phyloP scores from a whole-genome alignment of 306 rosid genomes.

The Luffa acutangula region DNA sequence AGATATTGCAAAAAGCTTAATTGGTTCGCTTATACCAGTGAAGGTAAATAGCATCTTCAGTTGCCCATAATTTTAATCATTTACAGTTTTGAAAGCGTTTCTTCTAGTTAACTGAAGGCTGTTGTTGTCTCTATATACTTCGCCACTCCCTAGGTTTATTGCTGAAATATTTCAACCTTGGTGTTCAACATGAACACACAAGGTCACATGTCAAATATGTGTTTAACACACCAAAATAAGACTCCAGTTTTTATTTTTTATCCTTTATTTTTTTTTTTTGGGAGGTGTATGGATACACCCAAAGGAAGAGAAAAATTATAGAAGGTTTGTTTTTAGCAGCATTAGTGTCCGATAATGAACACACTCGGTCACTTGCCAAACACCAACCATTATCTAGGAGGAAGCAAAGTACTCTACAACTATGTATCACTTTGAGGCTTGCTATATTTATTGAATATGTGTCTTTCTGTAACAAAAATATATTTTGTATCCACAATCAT shows the following conservation, averaged over 20 bases:
- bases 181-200: not conserved
- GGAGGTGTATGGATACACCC: not conserved
- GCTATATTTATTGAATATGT: too few relatives aligned
- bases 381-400: not conserved
- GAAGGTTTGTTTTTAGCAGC: not conserved
- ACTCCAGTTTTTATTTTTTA: not conserved
- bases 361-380: not conserved
- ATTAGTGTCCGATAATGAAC: not conserved
- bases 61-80: not conserved
- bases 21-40: conserved; percentile 41
- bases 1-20: conserved; percentile 49
- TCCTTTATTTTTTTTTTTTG: not conserved
- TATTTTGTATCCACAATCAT: too few relatives aligned
- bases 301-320: not conserved
- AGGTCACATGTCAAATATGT: not conserved
- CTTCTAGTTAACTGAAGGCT: not conserved
- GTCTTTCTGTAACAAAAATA: too few relatives aligned
- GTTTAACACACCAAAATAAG: not conserved
- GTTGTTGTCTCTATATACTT: not conserved
- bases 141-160: not conserved
- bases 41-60: conserved; percentile 36
- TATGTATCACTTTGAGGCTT: not conserved
- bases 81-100: not conserved
- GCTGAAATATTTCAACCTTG: not conserved
- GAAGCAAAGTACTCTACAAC: not conserved